A percentile compares a stretch with the other conserved stretches of the same genome.
These are phyloP conservation scores for Arctostaphylos glauca DNA, from an alignment of 148 eudicot genomes.

Conservation along the genomic window DNA sequence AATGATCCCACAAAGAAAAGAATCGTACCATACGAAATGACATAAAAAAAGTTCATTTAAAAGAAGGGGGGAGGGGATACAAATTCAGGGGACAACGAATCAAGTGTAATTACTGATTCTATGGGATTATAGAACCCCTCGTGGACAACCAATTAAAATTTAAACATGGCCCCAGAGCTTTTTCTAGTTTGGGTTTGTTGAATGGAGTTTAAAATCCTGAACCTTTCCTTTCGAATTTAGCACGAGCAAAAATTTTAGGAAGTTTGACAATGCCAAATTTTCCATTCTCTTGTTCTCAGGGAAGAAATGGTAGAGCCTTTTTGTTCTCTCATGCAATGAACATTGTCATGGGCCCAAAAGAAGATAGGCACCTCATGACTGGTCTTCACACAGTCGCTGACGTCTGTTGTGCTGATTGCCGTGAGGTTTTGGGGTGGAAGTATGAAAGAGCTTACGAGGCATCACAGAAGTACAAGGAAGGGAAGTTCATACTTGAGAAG, in stretches of 20 bases:
- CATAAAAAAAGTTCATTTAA: too few relatives aligned
- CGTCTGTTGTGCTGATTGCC: conserved; percentile 27
- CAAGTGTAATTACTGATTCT: not conserved
- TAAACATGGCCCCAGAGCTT: not conserved
- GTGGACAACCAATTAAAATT: not conserved
- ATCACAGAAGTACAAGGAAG: conserved; percentile 37
- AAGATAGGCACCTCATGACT: conserved; percentile 29
- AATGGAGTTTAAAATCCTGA: not conserved
- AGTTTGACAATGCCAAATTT: not conserved
- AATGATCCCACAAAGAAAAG: too few relatives aligned
- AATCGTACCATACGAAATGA: too few relatives aligned
- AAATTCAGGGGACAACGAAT: not conserved
- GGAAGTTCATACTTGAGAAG: conserved; percentile 33
- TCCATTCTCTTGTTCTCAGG: conserved; percentile 13
- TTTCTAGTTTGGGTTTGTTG: not conserved
- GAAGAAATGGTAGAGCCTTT: conserved; percentile 33
- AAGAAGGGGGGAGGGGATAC: too few relatives aligned
- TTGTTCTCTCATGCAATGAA: conserved; percentile 38
- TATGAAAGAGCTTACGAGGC: conserved; percentile 30
- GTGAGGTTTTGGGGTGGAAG: conserved; percentile 37
- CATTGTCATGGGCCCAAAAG: conserved; percentile 27
- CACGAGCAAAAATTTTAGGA: not conserved
- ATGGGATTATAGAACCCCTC: not conserved
- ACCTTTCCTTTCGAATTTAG: not conserved
- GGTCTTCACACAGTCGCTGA: conserved; percentile 48